These are phyloP conservation scores for Staphylotrichum tortipilum DNA, from an alignment of 495 filamentous ascomycete species.

Conservation along the genomic window DNA sequence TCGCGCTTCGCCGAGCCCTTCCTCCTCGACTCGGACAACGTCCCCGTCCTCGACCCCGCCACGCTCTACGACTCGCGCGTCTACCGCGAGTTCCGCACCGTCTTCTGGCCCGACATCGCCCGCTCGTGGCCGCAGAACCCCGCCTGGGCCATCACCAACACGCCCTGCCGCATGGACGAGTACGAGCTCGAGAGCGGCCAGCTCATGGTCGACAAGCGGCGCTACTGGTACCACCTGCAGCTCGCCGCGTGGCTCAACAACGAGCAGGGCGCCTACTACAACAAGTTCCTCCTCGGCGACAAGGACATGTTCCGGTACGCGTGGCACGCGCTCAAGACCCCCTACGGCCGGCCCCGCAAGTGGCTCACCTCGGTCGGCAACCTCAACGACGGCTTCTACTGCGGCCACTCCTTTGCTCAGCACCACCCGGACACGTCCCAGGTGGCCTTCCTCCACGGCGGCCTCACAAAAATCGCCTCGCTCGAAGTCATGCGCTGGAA, in stretches of 20 bases:
- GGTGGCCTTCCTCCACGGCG: slow-evolving; percentile 5
- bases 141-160: slow-evolving; percentile 22
- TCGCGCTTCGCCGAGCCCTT: slow-evolving; percentile 4
- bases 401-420: slow-evolving; percentile 6
- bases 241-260: slow-evolving; percentile 22
- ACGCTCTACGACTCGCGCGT: slow-evolving; percentile 18
- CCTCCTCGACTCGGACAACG: slow-evolving; percentile 9
- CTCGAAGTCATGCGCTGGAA: slow-evolving; percentile 6
- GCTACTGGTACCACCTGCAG: slow-evolving; percentile 19
- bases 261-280: slow-evolving; percentile 15
- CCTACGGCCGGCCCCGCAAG: slow-evolving; percentile 1
- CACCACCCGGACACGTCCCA: slow-evolving; percentile 8
- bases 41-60: slow-evolving; percentile 20
- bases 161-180: slow-evolving; percentile 19
- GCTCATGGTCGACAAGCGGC: slow-evolving; percentile 20
- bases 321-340: slow-evolving; percentile 22
- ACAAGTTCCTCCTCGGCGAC: slow-evolving; percentile 22
- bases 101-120: slow-evolving; percentile 29
- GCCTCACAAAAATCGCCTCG: not conserved
- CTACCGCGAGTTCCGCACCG: slow-evolving; percentile 19
- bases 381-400: slow-evolving; percentile 5
- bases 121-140: slow-evolving; percentile 22
- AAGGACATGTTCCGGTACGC: slow-evolving; percentile 24
- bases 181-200: slow-evolving; percentile 26
- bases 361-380: slow-evolving; percentile 6